Percentiles rank a stretch among this genome's conserved stretches.
phyloP scores from a whole-genome alignment of 1,284 basidiomycete species.

The Calocybe gambosa region DNA sequence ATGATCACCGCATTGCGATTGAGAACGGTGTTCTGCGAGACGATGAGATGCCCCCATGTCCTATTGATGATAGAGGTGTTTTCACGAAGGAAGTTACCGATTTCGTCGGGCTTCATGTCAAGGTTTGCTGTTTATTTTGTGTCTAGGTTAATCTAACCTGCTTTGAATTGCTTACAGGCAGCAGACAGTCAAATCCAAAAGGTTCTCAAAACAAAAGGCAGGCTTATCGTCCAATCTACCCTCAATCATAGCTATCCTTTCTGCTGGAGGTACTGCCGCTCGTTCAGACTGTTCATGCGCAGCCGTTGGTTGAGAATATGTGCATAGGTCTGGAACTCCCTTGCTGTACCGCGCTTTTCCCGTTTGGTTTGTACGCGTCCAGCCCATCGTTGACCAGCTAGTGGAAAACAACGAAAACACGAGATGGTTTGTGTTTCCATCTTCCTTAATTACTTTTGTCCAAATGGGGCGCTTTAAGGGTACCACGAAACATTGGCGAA shows the following conservation, averaged over 20 bases:
- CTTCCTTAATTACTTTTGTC: neutral
- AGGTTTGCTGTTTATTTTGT: slow-evolving; percentile 42
- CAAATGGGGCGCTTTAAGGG: slow-evolving; percentile 44
- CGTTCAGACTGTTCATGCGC: neutral
- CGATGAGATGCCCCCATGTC: slow-evolving; percentile 95
- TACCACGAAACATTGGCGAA: slow-evolving; percentile 87
- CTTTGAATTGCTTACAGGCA: slow-evolving; percentile 39
- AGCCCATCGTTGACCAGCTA: slow-evolving; percentile 79
- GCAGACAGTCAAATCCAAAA: slow-evolving; percentile 97
- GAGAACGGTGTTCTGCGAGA: slow-evolving; percentile 75
- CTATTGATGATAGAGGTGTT: slow-evolving; percentile 84
- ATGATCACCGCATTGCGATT: slow-evolving; percentile 93
- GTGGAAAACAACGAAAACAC: slow-evolving; percentile 90
- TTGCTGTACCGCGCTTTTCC: slow-evolving; percentile 97
- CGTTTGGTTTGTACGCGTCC: slow-evolving; percentile 93
- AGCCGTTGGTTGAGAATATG: slow-evolving; percentile 4
- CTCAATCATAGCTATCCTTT: slow-evolving; percentile 93
- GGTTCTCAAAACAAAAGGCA: slow-evolving; percentile 81
- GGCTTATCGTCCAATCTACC: slow-evolving; percentile 85
- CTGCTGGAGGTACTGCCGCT: slow-evolving; percentile 81
- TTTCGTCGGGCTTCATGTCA: slow-evolving; percentile 88
- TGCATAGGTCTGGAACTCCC: slow-evolving; percentile 81
- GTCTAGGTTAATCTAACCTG: neutral
- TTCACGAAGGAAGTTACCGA: slow-evolving; percentile 91
- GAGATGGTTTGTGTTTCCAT: slow-evolving; percentile 58